Evolutionary conservation across 2,329 filamentous ascomycete species (phyloP), one percentile per base, ranked within the genome.

Genomic region (Didymella sp.): DNA sequence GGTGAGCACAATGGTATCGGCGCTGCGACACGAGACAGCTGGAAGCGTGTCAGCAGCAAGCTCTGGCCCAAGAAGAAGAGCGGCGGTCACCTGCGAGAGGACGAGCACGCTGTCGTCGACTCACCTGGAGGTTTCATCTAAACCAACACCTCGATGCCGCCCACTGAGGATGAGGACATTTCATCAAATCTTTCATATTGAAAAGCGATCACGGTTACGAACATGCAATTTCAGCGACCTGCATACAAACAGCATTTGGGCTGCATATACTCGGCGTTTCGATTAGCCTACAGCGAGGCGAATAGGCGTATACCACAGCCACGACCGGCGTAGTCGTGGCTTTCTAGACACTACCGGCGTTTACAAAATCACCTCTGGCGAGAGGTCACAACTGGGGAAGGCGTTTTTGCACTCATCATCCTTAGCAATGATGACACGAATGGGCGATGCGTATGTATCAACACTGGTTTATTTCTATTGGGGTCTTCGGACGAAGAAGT

Each of bases 1-100:
- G 72, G 71, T 13, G 74, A 77, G 55, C 73, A 75, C 64, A 73
- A 69, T 41, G 70, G 74, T 6, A 60, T 76, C 13, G 73, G 73
- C 15, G 71, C 59, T 21, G 73, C 70, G 6, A 76, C 73, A n/a
- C 61, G 71, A 43, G 72, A 75, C 44, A 73, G 71, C 62, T 77
- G 75, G 75, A 77, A 77, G 58, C 72, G 74, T 31, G 72, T 77
- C 55, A 76, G 73, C 64, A 76, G 74, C 66, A 76, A 76, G 60
- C 61, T 77, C n/a, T 76, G 75, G 71, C 74, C 74, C 17, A 76
- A 72, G 57, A 77, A 77, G 64, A 70, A 73, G 62, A 75, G 73
- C 46, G 72, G 73, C 12, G 67, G 72, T 40, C 68, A 72, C 31
- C 61, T 76, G 42, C 63, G 73, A 52, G 73, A 76, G 42, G 73